These are phyloP conservation scores for Aspergillus novofumigatus DNA, from an alignment of 2,329 filamentous ascomycete species.

Conservation along the genomic window DNA sequence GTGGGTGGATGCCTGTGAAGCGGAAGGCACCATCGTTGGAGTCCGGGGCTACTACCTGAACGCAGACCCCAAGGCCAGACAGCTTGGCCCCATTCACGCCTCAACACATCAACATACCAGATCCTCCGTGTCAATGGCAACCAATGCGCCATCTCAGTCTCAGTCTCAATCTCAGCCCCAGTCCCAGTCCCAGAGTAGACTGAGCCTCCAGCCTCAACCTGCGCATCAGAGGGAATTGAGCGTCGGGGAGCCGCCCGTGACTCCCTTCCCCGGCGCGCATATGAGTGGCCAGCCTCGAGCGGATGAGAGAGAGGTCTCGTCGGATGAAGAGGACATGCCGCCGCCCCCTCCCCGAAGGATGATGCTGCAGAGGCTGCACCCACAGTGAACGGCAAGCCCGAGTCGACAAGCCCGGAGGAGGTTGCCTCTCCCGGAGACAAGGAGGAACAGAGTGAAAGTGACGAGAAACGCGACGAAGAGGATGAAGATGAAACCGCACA, in stretches of 20 bases:
- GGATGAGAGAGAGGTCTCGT: conserved; percentile 23
- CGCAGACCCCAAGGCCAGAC: conserved; percentile 64
- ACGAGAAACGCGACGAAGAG: conserved; percentile 6
- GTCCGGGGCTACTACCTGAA: conserved; percentile 96
- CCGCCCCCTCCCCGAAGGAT: conserved; percentile 29
- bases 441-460: conserved; percentile 5
- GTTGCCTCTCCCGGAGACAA: background rate
- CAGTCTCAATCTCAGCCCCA: conserved; percentile 14
- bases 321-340: conserved; percentile 24
- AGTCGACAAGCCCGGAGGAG: conserved; percentile 1
- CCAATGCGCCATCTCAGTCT: conserved; percentile 19
- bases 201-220: conserved; percentile 21
- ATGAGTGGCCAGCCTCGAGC: conserved; percentile 26
- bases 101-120: conserved; percentile 32
- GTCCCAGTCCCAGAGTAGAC: conserved; percentile 18
- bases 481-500: conserved; percentile 12
- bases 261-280: conserved; percentile 31
- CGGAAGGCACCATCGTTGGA: conserved; percentile 85
- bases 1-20: conserved; percentile 96
- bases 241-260: conserved; percentile 24
- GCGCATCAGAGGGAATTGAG: conserved; percentile 20
- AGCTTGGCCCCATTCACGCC: conserved; percentile 39
- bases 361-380: conserved; percentile 18
- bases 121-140: conserved; percentile 25
- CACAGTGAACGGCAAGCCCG: conserved; percentile 15